Conservation (phyloP, 805 yeast species). For the Hanseniaspora osmophila region DNA sequence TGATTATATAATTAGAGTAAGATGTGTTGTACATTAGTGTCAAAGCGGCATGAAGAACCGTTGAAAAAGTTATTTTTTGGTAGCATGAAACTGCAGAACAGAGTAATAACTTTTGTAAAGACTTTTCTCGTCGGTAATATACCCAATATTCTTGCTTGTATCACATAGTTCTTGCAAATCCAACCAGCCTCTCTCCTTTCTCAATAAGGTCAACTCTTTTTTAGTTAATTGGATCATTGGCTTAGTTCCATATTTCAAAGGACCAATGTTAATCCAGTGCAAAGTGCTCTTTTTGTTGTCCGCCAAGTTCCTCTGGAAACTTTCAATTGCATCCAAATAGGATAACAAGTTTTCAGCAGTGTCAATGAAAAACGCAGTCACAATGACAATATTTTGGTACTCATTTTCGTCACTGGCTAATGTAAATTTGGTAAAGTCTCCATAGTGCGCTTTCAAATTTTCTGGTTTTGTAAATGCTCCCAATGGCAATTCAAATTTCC, state of each 20-base stretch:
- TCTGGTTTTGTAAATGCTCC: conserved; percentile 26
- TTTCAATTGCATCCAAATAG: conserved; percentile 53
- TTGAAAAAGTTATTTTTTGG: not conserved
- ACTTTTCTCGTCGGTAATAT: conserved; percentile 50
- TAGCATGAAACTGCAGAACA: conserved; percentile 28
- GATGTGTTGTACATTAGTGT: not conserved
- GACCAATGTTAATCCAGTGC: conserved; percentile 83
- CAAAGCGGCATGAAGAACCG: no score
- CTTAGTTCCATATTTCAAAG: conserved; percentile 81
- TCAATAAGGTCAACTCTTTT: conserved; percentile 48
- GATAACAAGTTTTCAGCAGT: conserved; percentile 79
- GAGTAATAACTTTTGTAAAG: conserved; percentile 74
- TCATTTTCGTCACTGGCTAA: conserved; percentile 14
- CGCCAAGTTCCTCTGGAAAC: conserved; percentile 13
- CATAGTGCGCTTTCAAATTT: conserved; percentile 35
- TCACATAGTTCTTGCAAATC: conserved; percentile 20
- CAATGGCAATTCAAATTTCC: conserved; percentile 24
- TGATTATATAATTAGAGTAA: no score
- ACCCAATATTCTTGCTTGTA: conserved; percentile 24
- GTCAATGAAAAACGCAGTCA: conserved; percentile 71
- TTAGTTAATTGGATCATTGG: conserved; percentile 60
- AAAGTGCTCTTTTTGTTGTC: conserved; percentile 16
- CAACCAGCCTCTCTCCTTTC: conserved; percentile 52
- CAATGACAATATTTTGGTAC: conserved; percentile 31
- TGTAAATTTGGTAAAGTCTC: conserved; percentile 50